Evolutionary conservation across 352 stramenopile genomes (phyloP), one percentile per base, ranked within the genome.

Genomic region (Pythium volutum): DNA sequence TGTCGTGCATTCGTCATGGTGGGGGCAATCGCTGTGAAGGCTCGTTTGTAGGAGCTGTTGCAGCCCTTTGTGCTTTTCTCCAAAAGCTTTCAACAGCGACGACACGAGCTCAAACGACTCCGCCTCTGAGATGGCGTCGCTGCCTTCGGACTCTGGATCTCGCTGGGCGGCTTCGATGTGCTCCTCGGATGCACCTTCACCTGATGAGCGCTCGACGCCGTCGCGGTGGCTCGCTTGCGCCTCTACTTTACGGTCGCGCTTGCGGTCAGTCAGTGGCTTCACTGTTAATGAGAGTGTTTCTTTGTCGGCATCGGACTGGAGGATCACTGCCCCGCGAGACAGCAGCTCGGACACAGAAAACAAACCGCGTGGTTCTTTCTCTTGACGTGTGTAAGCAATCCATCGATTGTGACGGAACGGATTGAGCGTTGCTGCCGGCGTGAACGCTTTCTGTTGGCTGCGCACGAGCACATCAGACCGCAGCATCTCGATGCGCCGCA

Each of bases 31-130:
- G 10, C 70, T 64, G 16, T 69, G 55, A 3, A 15, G 20, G 2
- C 9, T 16, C 15, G 66, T 62, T 16, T 54, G 62, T 0, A 79
- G 61, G 11, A 79, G 34, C 22, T 63, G 51, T 18, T 56, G 67
- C n/a, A 79, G 39, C 12, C 59, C 53, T 15, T 42, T 33, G 29
- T 75, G 66, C 4, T 73, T 62, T 29, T 77, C 69, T 10, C 67
- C 72, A 46, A 79, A 71, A 6, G 74, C 51, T 25, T 67, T 62
- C 0, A 53, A 23, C 11, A 79, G 50, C 14, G 73, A 61, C 1
- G 56, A 55, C 15, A 75, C 56, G 8, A 79, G 45, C 38, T 67
- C 26, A 20, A 70, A 53, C 4, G 69, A 43, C 25, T 75, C 66
- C 14, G 38, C 43, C 18, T 47, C 48, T 15, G 57, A 62, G 8